Base-by-base conservation (phyloP, 2,329 filamentous ascomycete species). In the Ascochyta koolunga region DNA sequence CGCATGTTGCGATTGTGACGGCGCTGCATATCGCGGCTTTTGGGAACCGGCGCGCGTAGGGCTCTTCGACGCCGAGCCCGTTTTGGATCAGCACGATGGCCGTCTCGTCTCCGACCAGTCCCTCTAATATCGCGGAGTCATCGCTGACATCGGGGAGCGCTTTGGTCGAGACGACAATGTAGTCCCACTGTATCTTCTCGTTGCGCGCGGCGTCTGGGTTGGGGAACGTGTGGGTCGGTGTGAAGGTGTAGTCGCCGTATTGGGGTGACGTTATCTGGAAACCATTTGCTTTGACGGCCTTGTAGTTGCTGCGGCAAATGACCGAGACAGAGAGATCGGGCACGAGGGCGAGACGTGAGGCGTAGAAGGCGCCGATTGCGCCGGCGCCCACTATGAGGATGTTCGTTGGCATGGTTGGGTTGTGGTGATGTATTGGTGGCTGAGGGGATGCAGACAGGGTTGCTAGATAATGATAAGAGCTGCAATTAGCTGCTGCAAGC, bases 291-390 rank as follows among this genome's bases (percentile, higher is more conserved):
- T 81, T 79, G 39, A 91, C 86, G 29, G 82, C 83, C 21, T 78
- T 73, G 78, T 89, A 91, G 77, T 91, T 91, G 35, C 88, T 90
- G 42, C 89, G 84, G 59, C 88, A 90, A 48, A 90, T 85, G 38
- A 90, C 83, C 5, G 88, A 90, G 43, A 89, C 85, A 52, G 82
- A 77, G 35, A 86, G 77, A 50, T 83, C 80, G 2, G 67, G 61
- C 9, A 84, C 83, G 62, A 83, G 78, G 62, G 89, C 86, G 15
- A 90, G 79, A 19, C 88, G 80, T 6, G 87, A 89, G 40, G 86
- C 87, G 65, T 89, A 90, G 77, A 90, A 90, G 50, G 86, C 88
- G 50, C 88, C 88, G 36, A 90, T 86, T 56, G 88, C 87, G 60
- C 87, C 88, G 19, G 87, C 87, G 68, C 88, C 87, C 54, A 89